Evolutionary conservation across 2,329 filamentous ascomycete species (phyloP).

Genomic region (Cryphonectria radicalis): DNA sequence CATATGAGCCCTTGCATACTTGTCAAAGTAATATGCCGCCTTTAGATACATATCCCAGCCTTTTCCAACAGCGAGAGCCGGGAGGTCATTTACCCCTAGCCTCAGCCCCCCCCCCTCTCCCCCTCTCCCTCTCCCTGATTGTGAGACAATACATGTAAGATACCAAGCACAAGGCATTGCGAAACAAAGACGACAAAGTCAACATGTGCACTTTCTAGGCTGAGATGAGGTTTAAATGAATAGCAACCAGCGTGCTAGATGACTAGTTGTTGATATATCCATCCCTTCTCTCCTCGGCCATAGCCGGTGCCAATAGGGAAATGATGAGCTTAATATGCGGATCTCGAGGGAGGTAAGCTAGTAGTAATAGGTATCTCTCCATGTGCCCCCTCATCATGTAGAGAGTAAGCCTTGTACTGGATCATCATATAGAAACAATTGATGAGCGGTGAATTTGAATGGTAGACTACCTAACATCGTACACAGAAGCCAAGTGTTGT

Average conservation of each 20-base stretch:
- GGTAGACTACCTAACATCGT: not conserved
- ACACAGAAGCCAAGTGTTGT: not conserved
- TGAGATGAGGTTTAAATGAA: not conserved
- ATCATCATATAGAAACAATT: not conserved
- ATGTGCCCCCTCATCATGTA: not conserved
- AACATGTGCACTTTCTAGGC: not conserved
- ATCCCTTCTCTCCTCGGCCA: not conserved
- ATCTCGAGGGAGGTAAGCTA: not conserved
- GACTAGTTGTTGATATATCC: not conserved
- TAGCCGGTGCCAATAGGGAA: not conserved
- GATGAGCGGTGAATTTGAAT: slow-evolving; percentile 3
- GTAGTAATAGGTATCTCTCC: not conserved
- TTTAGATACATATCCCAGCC: not conserved
- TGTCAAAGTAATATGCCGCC: not conserved
- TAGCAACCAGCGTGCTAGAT: not conserved
- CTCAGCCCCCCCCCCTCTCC: not conserved
- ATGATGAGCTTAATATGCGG: not conserved
- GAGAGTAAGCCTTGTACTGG: not conserved
- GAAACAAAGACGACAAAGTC: not conserved
- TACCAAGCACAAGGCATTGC: not conserved
- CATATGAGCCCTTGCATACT: not conserved
- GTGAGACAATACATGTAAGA: not conserved
- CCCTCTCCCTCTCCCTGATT: not conserved
- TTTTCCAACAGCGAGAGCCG: not conserved
- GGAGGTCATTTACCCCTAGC: not conserved